Evolutionary conservation across 208 protist genomes (phyloP).

Genomic region (Leishmania tropica): DNA sequence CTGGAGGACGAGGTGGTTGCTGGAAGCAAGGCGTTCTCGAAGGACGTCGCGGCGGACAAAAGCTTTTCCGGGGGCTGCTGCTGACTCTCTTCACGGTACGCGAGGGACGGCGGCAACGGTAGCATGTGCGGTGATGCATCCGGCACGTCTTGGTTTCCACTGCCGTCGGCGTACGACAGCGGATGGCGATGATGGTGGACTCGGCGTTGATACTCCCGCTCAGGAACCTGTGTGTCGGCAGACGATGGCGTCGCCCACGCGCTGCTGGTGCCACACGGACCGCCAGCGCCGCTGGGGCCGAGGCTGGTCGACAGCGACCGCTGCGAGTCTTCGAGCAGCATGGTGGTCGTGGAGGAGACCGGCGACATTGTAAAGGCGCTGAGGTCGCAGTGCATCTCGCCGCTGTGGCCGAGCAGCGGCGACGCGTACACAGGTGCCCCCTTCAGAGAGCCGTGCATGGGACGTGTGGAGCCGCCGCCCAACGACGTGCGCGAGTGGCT

Average conservation of each 20-base stretch:
- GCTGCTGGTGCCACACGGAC: neutral
- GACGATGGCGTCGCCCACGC: neutral
- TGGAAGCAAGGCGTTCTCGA: neutral
- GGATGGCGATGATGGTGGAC: neutral
- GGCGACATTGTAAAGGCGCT: neutral
- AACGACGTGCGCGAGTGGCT: neutral
- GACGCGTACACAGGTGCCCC: neutral
- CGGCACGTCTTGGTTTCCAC: neutral
- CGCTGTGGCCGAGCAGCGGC: neutral
- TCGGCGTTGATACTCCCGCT: neutral
- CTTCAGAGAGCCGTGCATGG: neutral
- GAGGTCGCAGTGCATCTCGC: neutral
- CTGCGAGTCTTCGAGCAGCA: neutral
- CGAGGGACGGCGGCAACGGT: neutral
- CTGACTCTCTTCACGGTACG: neutral
- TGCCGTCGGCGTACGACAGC: neutral
- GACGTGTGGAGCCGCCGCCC: neutral
- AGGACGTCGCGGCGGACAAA: neutral
- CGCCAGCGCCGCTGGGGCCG: neutral
- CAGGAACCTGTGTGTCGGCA: neutral
- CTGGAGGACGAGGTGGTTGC: neutral
- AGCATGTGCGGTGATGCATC: neutral
- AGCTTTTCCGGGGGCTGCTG: neutral
- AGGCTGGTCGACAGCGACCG: conserved; percentile 4
- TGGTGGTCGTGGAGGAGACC: neutral